phyloP scores from a whole-genome alignment of 768 basidiomycete genomes.

The Lactarius quietus region DNA sequence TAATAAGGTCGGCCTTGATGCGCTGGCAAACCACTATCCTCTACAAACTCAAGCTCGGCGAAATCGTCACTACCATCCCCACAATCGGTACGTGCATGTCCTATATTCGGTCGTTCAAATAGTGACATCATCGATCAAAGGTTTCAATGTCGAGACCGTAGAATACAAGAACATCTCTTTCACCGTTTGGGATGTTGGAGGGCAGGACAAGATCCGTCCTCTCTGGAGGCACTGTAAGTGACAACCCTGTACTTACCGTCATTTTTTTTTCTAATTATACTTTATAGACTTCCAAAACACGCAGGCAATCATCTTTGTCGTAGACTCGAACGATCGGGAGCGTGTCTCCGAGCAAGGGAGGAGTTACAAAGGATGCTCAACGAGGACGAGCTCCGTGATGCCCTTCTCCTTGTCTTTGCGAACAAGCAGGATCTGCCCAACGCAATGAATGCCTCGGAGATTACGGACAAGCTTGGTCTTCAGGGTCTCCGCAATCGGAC shows the following conservation, averaged over 20 bases:
- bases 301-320: constrained; percentile 99
- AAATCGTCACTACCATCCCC: constrained; percentile 99
- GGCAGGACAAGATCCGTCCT: constrained; percentile 99
- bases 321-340: constrained; percentile 99
- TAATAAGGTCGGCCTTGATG: constrained; percentile 92
- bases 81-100: constrained; percentile 79
- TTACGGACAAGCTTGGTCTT: constrained; percentile 98
- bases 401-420: constrained; percentile 96
- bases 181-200: constrained; percentile 99
- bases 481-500: constrained; percentile 95
- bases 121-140: constrained; percentile 43
- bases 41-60: constrained; percentile 99
- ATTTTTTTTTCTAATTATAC: constrained; percentile 20
- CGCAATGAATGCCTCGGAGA: constrained; percentile 99
- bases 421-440: constrained; percentile 99
- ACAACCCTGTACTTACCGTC: constrained; percentile 22
- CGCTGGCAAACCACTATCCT: constrained; percentile 97
- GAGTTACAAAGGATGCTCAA: constrained; percentile 99
- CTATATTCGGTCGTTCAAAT: constrained; percentile 18
- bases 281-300: constrained; percentile 98
- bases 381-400: constrained; percentile 98
- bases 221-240: constrained; percentile 99
- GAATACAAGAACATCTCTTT: constrained; percentile 99
- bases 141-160: constrained; percentile 99
- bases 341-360: constrained; percentile 99